Evolutionary conservation across 441 rosid species (phyloP).

Genomic region (Pelargonium myrrhifolium): DNA sequence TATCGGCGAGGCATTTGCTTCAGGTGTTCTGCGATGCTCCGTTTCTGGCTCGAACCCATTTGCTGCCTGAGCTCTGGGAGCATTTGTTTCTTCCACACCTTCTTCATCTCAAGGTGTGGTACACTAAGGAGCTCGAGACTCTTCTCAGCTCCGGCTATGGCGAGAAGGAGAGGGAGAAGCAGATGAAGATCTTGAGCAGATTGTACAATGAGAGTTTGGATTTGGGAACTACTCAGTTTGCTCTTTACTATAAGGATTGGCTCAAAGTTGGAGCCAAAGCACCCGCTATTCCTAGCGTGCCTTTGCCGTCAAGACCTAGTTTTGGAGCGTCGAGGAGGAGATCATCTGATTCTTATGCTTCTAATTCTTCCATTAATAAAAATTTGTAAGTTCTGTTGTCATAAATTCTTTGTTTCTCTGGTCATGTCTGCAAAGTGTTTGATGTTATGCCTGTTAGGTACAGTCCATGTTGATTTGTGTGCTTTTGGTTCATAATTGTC

Average conservation of each 20-base stretch:
- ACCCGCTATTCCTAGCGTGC: constrained; percentile 38
- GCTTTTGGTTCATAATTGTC: constrained; percentile 13
- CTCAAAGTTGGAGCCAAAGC: constrained; percentile 42
- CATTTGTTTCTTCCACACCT: constrained; percentile 62
- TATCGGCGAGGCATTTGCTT: constrained; percentile 43
- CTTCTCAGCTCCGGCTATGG: constrained; percentile 21
- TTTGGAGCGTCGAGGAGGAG: constrained; percentile 33
- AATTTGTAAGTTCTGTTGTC: constrained; percentile 35
- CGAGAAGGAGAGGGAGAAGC: constrained; percentile 26
- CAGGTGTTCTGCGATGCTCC: constrained; percentile 52
- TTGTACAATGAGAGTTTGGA: constrained; percentile 42
- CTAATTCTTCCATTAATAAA: constrained; percentile 29
- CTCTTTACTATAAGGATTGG: constrained; percentile 46
- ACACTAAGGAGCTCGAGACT: constrained; percentile 36
- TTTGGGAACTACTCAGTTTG: constrained; percentile 42
- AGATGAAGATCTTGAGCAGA: constrained; percentile 30
- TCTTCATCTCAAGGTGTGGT: constrained; percentile 60
- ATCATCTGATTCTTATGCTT: constrained; percentile 39
- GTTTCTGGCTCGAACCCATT: constrained; percentile 43
- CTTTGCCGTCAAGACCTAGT: constrained; percentile 35
- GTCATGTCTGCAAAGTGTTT: not conserved
- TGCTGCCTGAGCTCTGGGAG: constrained; percentile 66
- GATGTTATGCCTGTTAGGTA: not conserved
- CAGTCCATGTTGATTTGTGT: no score
- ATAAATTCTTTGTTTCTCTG: not conserved